These are phyloP conservation scores for Exsudoporus frostii DNA, from an alignment of 768 basidiomycete genomes.

Conservation along the genomic window DNA sequence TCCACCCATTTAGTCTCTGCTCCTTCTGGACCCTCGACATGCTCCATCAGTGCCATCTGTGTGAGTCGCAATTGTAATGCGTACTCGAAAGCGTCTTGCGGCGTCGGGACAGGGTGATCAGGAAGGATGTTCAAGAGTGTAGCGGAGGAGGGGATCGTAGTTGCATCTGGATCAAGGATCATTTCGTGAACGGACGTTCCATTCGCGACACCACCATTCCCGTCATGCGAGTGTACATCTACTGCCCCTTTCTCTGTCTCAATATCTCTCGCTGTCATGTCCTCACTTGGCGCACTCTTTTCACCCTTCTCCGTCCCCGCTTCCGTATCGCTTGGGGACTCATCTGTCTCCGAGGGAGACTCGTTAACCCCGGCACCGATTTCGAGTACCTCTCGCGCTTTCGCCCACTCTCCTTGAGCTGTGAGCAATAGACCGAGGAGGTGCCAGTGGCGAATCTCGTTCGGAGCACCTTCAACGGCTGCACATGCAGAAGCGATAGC, in stretches of 20 bases:
- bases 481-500: slow-evolving; percentile 65
- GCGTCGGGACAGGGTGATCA: slow-evolving; percentile 49
- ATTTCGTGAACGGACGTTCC: slow-evolving; percentile 14
- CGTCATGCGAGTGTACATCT: background rate
- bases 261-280: slow-evolving; percentile 1
- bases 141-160: slow-evolving; percentile 38
- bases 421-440: slow-evolving; percentile 81
- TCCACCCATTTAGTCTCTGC: slow-evolving; percentile 81
- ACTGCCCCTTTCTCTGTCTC: slow-evolving; percentile 11
- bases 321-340: slow-evolving; percentile 26
- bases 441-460: slow-evolving; percentile 81
- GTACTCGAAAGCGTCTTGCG: slow-evolving; percentile 65
- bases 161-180: slow-evolving; percentile 30
- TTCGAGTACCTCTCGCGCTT: slow-evolving; percentile 73
- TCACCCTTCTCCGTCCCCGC: slow-evolving; percentile 7
- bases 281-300: background rate
- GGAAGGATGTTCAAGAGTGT: slow-evolving; percentile 43
- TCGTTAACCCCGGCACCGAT: slow-evolving; percentile 65
- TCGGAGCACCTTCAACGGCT: slow-evolving; percentile 69
- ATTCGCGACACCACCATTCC: background rate
- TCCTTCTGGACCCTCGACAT: slow-evolving; percentile 79
- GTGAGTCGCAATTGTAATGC: slow-evolving; percentile 86
- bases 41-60: slow-evolving; percentile 75
- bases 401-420: slow-evolving; percentile 74
- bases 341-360: slow-evolving; percentile 34